Evolutionary conservation across 2,329 filamentous ascomycete species (phyloP).

Genomic region (Dichotomopilus funicola): DNA sequence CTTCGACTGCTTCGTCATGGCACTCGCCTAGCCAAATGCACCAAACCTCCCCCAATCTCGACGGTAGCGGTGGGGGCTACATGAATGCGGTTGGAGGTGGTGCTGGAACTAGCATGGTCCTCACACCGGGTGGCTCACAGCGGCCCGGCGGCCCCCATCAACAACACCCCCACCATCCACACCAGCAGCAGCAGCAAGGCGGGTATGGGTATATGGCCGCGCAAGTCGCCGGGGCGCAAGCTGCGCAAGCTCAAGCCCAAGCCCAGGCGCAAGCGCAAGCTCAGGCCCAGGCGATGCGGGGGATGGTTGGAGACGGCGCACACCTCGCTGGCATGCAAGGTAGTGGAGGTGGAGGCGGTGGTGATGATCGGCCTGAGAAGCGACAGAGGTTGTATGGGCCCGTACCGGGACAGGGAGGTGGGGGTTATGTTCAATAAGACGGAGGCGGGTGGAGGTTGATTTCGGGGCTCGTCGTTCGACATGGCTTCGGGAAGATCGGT

Average conservation of each 20-base stretch:
- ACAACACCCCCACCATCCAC: conserved; percentile 21
- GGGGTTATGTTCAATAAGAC: conserved; percentile 16
- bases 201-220: conserved; percentile 14
- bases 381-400: conserved; percentile 45
- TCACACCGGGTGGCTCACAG: conserved; percentile 21
- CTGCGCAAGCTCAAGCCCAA: neutral
- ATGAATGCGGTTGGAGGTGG: conserved; percentile 33
- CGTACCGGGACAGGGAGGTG: conserved; percentile 28
- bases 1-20: conserved; percentile 42
- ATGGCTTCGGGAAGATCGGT: neutral
- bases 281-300: neutral
- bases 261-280: neutral
- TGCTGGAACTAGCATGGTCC: neutral
- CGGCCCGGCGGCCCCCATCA: conserved; percentile 18
- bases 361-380: conserved; percentile 44
- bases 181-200: conserved; percentile 2
- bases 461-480: no score
- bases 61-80: conserved; percentile 36
- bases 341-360: conserved; percentile 16
- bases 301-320: neutral
- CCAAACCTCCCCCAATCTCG: conserved; percentile 40
- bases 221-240: conserved; percentile 3
- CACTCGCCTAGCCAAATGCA: conserved; percentile 47
- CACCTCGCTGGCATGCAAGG: conserved; percentile 8
- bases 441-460: neutral